A percentile compares a stretch with the other conserved stretches of the same genome.
Conservation (phyloP, 352 stramenopile genomes). For the Globisporangium nunn region DNA sequence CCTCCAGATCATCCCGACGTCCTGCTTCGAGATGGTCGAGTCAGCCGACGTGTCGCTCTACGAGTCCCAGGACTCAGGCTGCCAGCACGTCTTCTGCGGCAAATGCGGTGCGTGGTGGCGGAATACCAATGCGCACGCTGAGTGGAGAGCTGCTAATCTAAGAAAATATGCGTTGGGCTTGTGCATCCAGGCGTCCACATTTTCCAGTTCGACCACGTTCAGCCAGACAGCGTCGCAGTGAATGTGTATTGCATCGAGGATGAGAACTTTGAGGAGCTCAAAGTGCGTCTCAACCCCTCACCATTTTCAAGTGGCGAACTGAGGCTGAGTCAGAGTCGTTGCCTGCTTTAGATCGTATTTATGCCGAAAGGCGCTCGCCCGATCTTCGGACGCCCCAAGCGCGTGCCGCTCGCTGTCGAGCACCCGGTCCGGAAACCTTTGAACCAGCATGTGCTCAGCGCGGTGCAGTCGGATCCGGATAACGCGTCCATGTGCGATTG, state of each 20-base stretch:
- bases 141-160: too few species aligned
- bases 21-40: slow-evolving; percentile 76
- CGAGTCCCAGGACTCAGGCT: slow-evolving; percentile 56
- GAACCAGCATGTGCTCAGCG: slow-evolving; percentile 27
- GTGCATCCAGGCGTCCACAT: slow-evolving; percentile 57
- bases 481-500: slow-evolving; percentile 44
- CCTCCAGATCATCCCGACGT: slow-evolving; percentile 56
- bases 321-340: too few species aligned
- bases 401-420: slow-evolving; percentile 29
- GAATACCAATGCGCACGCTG: too few species aligned
- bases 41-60: slow-evolving; percentile 59
- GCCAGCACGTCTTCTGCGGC: slow-evolving; percentile 74
- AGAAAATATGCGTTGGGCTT: background rate
- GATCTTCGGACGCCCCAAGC: slow-evolving; percentile 50
- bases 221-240: slow-evolving; percentile 61
- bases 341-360: slow-evolving; percentile 57
- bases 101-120: slow-evolving; percentile 47
- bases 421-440: slow-evolving; percentile 33
- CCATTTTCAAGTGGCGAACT: too few species aligned
- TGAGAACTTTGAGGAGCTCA: slow-evolving; percentile 78
- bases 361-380: slow-evolving; percentile 63
- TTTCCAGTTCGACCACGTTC: slow-evolving; percentile 75
- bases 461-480: slow-evolving; percentile 40
- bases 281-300: slow-evolving; percentile 22
- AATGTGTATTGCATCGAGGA: slow-evolving; percentile 80